Conservation (phyloP, 192 early-diverging fungal genomes). For the Anaeromyces robustus region DNA sequence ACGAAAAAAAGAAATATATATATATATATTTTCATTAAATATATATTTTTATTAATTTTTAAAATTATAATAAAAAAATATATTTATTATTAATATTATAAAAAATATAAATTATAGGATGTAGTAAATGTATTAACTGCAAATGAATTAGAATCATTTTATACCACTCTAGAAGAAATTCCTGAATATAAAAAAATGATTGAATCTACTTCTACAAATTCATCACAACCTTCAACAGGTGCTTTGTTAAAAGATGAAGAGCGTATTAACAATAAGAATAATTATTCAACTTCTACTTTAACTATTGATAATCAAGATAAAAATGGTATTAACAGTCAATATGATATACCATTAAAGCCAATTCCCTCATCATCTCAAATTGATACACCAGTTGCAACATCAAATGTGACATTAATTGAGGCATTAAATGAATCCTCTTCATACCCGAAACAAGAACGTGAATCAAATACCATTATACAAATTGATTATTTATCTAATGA, state of each 20-base stretch:
- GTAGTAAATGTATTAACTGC: neutral
- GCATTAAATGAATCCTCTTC: neutral
- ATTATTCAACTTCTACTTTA: neutral
- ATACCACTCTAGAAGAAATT: neutral
- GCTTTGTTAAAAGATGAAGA: neutral
- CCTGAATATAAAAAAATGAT: neutral
- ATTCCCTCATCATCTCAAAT: neutral
- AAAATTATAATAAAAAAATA: too few relatives aligned
- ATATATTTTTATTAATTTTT: too few relatives aligned
- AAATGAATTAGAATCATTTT: neutral
- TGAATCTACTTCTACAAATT: neutral
- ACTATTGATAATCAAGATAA: neutral
- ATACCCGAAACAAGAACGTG: neutral
- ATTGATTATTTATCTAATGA: too few relatives aligned
- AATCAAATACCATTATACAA: too few relatives aligned
- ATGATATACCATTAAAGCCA: neutral
- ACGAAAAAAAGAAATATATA: too few relatives aligned
- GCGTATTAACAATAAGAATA: neutral
- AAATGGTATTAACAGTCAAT: neutral
- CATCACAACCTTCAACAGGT: neutral
- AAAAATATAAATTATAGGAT: neutral
- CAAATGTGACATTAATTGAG: neutral
- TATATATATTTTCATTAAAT: too few relatives aligned
- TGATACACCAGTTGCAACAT: too few relatives aligned
- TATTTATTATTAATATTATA: too few relatives aligned